Evolutionary conservation across 2,329 filamentous ascomycete species (phyloP).

Genomic region (Hirsutella minnesotensis): DNA sequence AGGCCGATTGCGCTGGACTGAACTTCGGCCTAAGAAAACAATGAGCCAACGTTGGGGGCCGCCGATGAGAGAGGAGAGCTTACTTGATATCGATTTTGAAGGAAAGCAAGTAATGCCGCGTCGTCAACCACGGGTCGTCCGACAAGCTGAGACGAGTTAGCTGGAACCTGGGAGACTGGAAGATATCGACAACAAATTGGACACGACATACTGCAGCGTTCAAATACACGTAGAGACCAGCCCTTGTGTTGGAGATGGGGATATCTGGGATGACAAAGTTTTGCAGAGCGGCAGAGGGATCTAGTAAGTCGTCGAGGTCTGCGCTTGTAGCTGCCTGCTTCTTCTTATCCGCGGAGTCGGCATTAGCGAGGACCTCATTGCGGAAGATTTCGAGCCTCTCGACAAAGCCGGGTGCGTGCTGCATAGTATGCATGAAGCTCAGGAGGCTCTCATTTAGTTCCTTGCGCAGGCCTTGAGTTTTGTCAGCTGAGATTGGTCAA

Average conservation of each 20-base stretch:
- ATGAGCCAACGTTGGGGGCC: not conserved
- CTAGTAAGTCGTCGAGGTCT: slow-evolving; percentile 43
- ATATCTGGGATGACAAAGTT: slow-evolving; percentile 49
- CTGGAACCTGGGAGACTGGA: not conserved
- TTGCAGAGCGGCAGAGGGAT: slow-evolving; percentile 44
- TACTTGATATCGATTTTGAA: slow-evolving; percentile 77
- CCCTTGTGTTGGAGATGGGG: slow-evolving; percentile 61
- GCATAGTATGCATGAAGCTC: slow-evolving; percentile 45
- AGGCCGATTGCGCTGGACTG: slow-evolving; percentile 71
- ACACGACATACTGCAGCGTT: slow-evolving; percentile 56
- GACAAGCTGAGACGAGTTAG: slow-evolving; percentile 45
- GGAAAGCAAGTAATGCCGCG: slow-evolving; percentile 60
- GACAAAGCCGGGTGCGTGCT: slow-evolving; percentile 41
- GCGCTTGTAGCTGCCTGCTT: slow-evolving; percentile 34
- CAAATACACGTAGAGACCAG: slow-evolving; percentile 75
- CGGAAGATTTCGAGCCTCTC: slow-evolving; percentile 45
- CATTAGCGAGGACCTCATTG: slow-evolving; percentile 39
- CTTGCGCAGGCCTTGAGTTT: slow-evolving; percentile 29
- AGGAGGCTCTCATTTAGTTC: slow-evolving; percentile 37
- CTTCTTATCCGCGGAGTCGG: slow-evolving; percentile 43
- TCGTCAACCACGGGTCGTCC: slow-evolving; percentile 80
- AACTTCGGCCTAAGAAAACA: slow-evolving; percentile 49
- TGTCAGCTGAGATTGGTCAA: not conserved
- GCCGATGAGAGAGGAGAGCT: slow-evolving; percentile 5
- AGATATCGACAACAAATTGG: not conserved